Evolutionary conservation across 2,329 filamentous ascomycete genomes (phyloP).

Genomic region (Epichloe typhina): DNA sequence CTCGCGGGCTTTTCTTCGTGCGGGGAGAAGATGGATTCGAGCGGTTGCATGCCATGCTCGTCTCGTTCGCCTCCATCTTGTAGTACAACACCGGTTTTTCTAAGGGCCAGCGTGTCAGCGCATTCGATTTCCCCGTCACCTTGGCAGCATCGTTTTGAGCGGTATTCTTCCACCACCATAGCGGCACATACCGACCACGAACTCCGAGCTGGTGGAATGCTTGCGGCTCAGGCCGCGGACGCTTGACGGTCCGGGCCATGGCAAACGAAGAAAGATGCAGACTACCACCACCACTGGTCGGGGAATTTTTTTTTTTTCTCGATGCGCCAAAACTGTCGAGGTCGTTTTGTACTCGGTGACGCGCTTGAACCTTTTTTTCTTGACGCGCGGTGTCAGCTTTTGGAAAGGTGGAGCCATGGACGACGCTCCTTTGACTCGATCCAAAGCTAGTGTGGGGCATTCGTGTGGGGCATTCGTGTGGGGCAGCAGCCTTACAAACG

Average conservation of each 20-base stretch:
- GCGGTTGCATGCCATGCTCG: constrained; percentile 81
- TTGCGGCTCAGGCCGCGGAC: constrained; percentile 15
- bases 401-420: not conserved
- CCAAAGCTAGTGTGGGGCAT: not conserved
- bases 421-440: not conserved
- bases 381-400: not conserved
- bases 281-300: not conserved
- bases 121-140: not conserved
- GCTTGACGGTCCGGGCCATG: constrained; percentile 23
- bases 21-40: constrained; percentile 81
- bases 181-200: constrained; percentile 23
- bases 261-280: not conserved
- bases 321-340: too few species aligned
- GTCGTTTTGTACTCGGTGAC: not conserved
- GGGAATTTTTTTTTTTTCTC: fast-evolving
- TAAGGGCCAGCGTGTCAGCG: constrained; percentile 22
- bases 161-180: not conserved
- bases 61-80: constrained; percentile 70
- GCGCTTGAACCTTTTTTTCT: not conserved
- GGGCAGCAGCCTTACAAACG: constrained; percentile 3
- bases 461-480: not conserved
- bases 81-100: constrained; percentile 79
- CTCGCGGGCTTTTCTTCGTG: constrained; percentile 42
- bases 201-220: constrained; percentile 22
- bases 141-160: not conserved